These are phyloP conservation scores for Paraphaeosphaeria sporulosa DNA, from an alignment of 2,329 filamentous ascomycete genomes.

Conservation along the genomic window DNA sequence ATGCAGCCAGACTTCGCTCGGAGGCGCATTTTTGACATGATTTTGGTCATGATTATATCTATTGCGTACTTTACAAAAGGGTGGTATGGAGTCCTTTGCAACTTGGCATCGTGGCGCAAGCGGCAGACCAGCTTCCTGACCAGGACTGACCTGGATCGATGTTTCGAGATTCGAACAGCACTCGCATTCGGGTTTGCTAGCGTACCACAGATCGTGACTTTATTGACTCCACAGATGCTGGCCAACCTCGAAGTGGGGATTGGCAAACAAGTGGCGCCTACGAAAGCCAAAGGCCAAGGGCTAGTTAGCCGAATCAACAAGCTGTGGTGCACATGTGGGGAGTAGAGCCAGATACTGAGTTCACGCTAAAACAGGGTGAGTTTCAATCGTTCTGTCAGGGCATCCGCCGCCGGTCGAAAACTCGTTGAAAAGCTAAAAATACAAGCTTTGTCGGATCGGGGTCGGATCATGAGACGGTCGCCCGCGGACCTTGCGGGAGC, in stretches of 20 bases:
- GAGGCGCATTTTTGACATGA: too few species aligned
- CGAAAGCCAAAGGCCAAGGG: neutral
- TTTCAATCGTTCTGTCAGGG: constrained; percentile 7
- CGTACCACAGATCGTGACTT: neutral
- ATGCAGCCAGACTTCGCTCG: neutral
- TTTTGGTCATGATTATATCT: neutral
- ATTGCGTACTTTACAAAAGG: neutral
- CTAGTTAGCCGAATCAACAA: constrained; percentile 3
- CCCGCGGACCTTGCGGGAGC: neutral
- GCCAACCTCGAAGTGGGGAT: neutral
- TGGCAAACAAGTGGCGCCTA: neutral
- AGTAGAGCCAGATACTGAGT: neutral
- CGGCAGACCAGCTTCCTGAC: neutral
- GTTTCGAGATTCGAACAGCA: neutral
- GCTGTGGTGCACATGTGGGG: neutral
- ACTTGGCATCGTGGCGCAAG: neutral
- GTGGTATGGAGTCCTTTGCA: neutral
- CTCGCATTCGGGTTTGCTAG: constrained; percentile 1
- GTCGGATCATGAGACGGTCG: constrained; percentile 5
- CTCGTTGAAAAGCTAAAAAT: neutral
- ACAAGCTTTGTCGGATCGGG: constrained; percentile 8
- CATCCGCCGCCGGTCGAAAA: constrained; percentile 6
- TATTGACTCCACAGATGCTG: neutral
- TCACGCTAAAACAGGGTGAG: constrained; percentile 3
- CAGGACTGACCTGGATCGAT: neutral